Conservation (phyloP, 1,139 yeast species). For the Zygosaccharomyces sapae region DNA sequence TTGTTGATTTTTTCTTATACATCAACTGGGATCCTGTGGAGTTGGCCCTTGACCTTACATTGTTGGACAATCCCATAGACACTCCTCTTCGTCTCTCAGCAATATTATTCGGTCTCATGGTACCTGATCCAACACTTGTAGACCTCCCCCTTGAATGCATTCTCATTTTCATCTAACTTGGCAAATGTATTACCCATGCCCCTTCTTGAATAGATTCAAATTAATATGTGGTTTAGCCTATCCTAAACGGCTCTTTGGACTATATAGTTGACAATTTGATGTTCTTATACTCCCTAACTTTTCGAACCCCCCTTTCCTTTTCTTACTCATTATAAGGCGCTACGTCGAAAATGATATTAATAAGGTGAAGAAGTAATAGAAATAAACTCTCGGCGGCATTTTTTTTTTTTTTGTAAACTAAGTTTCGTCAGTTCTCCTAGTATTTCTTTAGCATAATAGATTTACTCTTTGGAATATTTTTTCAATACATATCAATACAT, state of each 20-base stretch:
- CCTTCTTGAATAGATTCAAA: background rate
- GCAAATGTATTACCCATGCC: slow-evolving; percentile 15
- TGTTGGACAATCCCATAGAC: slow-evolving; percentile 25
- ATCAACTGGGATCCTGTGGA: slow-evolving; percentile 13
- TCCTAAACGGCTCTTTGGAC: background rate
- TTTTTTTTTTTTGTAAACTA: too few species aligned
- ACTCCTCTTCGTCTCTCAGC: slow-evolving; percentile 24
- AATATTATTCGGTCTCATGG: slow-evolving; percentile 4
- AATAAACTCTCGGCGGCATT: background rate
- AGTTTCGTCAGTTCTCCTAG: too few species aligned
- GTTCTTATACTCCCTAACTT: slow-evolving; percentile 4
- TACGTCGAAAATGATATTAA: background rate
- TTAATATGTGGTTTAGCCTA: background rate
- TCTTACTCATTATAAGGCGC: background rate
- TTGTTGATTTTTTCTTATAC: slow-evolving; percentile 39
- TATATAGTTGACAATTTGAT: background rate
- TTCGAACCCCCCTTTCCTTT: background rate
- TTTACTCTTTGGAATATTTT: background rate
- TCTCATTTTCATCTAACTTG: slow-evolving; percentile 10
- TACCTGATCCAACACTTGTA: slow-evolving; percentile 7
- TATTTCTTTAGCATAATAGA: background rate
- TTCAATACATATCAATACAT: background rate
- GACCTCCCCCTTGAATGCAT: slow-evolving; percentile 10
- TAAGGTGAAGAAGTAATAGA: background rate
- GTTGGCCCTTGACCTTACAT: slow-evolving; percentile 17